phyloP scores from a whole-genome alignment of 352 stramenopile genomes.

The Thalassiosira hispida region DNA sequence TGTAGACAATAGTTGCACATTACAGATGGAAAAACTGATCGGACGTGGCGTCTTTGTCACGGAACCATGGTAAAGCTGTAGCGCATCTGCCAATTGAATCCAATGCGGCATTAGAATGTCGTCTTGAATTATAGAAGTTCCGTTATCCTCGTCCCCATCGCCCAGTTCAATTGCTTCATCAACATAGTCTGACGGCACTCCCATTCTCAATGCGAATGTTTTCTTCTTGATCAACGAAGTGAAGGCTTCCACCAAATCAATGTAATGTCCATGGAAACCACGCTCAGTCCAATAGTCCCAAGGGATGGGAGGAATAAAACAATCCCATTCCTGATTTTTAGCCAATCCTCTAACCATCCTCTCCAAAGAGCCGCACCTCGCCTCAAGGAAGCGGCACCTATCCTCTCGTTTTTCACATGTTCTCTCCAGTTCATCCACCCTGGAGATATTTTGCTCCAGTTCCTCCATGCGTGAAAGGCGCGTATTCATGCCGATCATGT shows the following conservation, averaged over 20 bases:
- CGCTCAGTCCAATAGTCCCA: constrained; percentile 3
- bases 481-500: too few relatives aligned
- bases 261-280: constrained; percentile 20
- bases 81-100: constrained; percentile 14
- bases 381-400: not conserved
- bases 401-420: too few relatives aligned
- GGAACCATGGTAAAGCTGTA: not conserved
- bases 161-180: not conserved
- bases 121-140: not conserved
- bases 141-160: not conserved
- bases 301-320: constrained; percentile 13
- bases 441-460: too few relatives aligned
- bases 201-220: constrained; percentile 3
- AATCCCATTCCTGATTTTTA: constrained; percentile 20
- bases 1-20: constrained; percentile 5
- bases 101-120: constrained; percentile 10
- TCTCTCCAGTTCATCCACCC: too few relatives aligned
- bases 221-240: constrained; percentile 12
- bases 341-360: not conserved
- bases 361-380: not conserved
- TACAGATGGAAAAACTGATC: not conserved
- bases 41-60: not conserved
- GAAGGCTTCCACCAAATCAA: constrained; percentile 2
- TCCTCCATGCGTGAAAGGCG: too few relatives aligned
- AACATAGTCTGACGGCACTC: not conserved